A percentile compares a stretch with the other conserved stretches of the same genome.
These are phyloP conservation scores for Candida maesae DNA, from an alignment of 805 yeast species.

Conservation along the genomic window DNA sequence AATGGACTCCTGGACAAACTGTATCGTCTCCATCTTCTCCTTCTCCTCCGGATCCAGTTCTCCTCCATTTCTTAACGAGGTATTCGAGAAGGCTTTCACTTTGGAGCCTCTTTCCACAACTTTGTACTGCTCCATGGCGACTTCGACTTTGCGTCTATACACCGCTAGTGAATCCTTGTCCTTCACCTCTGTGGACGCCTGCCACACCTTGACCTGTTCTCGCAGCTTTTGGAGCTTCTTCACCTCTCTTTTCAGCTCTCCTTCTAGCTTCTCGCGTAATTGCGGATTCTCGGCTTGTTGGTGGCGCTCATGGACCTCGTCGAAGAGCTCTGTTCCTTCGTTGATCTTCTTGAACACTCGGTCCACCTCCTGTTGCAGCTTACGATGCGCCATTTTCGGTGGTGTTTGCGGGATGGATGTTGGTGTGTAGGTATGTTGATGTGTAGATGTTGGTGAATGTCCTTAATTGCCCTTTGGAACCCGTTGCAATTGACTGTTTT, in stretches of 20 bases:
- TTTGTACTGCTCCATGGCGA: constrained; percentile 93
- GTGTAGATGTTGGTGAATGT: background rate
- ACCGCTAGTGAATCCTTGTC: constrained; percentile 80
- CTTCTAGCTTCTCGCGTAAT: constrained; percentile 88
- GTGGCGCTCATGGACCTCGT: constrained; percentile 80
- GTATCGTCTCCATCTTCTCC: constrained; percentile 68
- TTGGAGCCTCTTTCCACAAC: constrained; percentile 90
- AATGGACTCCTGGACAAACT: constrained; percentile 65
- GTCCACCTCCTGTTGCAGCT: constrained; percentile 64
- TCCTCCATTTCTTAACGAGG: constrained; percentile 62
- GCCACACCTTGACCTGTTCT: constrained; percentile 95
- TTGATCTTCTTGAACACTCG: constrained; percentile 83
- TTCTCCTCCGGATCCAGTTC: constrained; percentile 70
- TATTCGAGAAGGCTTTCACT: constrained; percentile 89
- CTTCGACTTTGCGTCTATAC: constrained; percentile 63
- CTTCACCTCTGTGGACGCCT: constrained; percentile 83
- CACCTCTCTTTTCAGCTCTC: constrained; percentile 89
- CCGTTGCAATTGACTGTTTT: no score
- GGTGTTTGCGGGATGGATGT: background rate
- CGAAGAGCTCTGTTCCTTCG: constrained; percentile 85
- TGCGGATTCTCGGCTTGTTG: constrained; percentile 75
- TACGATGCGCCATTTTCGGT: constrained; percentile 24
- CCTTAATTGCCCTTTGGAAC: no score
- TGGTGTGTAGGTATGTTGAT: background rate
- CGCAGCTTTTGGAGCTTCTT: constrained; percentile 89